phyloP scores from a whole-genome alignment of 75 land plant species.

The Pinus albicaulis region DNA sequence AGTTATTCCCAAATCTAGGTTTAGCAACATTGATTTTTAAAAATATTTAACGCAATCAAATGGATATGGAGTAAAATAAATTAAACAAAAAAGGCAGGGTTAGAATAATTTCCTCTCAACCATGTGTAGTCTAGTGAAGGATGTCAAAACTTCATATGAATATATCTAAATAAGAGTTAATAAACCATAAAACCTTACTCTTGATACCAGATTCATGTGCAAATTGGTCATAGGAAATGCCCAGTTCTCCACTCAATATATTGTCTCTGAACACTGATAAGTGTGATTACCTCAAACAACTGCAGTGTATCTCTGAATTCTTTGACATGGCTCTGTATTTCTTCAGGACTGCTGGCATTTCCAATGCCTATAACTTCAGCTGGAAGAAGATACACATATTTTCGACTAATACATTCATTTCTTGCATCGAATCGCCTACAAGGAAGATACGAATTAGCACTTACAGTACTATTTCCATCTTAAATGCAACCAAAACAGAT shows the following conservation, averaged over 20 bases:
- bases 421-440: conserved; percentile 90
- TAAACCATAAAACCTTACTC: not conserved
- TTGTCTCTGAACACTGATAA: conserved; percentile 1
- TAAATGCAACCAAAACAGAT: conserved; percentile 5
- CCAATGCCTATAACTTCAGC: conserved; percentile 78
- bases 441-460: not conserved
- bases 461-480: not conserved
- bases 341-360: conserved; percentile 22
- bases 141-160: no score
- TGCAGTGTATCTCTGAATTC: conserved; percentile 65
- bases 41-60: no score
- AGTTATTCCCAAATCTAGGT: no score
- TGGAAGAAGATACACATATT: conserved; percentile 86
- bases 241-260: not conserved
- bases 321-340: conserved; percentile 46
- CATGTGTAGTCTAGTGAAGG: no score
- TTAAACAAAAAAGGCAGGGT: no score
- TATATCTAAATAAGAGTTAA: not conserved
- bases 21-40: no score
- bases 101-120: no score
- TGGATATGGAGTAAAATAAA: no score
- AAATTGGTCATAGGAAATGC: not conserved
- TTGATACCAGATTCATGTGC: not conserved
- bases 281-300: conserved; percentile 64
- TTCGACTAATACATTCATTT: conserved; percentile 65